Evolutionary conservation across 2,329 filamentous ascomycete species (phyloP).

Genomic region (Penicillium hordei): DNA sequence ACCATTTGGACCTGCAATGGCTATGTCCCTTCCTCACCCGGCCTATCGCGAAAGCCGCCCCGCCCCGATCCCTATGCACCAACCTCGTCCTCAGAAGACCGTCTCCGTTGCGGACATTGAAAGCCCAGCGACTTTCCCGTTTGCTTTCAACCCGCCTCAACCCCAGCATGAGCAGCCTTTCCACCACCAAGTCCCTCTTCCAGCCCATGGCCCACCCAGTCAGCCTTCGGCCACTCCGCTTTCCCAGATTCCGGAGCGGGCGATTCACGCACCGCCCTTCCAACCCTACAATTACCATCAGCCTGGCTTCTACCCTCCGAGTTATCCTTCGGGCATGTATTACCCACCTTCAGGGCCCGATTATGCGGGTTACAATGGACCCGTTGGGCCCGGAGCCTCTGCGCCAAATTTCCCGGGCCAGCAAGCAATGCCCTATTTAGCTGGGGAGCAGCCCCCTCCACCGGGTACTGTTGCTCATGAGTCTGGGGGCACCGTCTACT

Average conservation of each 20-base stretch:
- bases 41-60: slow-evolving; percentile 61
- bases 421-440: slow-evolving; percentile 41
- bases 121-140: slow-evolving; percentile 65
- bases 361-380: slow-evolving; percentile 45
- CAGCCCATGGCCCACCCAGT: slow-evolving; percentile 65
- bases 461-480: slow-evolving; percentile 73
- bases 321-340: slow-evolving; percentile 65
- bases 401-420: slow-evolving; percentile 59
- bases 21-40: slow-evolving; percentile 51
- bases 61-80: slow-evolving; percentile 74
- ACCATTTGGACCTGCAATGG: slow-evolving; percentile 22
- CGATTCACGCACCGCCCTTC: slow-evolving; percentile 86
- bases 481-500: slow-evolving; percentile 94
- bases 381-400: slow-evolving; percentile 48
- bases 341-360: slow-evolving; percentile 56
- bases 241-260: slow-evolving; percentile 88
- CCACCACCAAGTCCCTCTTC: slow-evolving; percentile 86
- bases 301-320: slow-evolving; percentile 58
- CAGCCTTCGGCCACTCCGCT: slow-evolving; percentile 77
- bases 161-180: slow-evolving; percentile 79
- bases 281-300: slow-evolving; percentile 70
- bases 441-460: slow-evolving; percentile 47
- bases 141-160: slow-evolving; percentile 60
- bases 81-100: slow-evolving; percentile 90
- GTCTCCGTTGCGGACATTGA: slow-evolving; percentile 93